Evolutionary conservation across 257 asterid species (phyloP).

Genomic region (Datura wrightii): DNA sequence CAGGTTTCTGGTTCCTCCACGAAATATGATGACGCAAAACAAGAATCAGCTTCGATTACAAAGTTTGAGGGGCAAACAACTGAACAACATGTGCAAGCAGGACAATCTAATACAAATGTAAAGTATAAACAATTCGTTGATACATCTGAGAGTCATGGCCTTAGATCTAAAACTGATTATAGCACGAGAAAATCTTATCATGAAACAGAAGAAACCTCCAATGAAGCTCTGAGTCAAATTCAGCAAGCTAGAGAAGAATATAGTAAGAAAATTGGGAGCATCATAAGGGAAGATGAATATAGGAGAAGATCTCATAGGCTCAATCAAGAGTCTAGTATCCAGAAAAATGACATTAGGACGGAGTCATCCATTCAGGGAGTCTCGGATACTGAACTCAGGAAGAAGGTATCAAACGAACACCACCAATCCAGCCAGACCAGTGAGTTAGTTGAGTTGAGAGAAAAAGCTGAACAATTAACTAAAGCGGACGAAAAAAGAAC

Average conservation of each 20-base stretch:
- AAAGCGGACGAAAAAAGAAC: slow-evolving; percentile 37
- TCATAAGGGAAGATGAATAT: slow-evolving; percentile 55
- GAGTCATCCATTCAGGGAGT: slow-evolving; percentile 48
- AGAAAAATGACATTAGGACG: slow-evolving; percentile 55
- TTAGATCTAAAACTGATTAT: slow-evolving; percentile 44
- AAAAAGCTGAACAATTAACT: slow-evolving; percentile 47
- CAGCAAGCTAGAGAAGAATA: slow-evolving; percentile 49
- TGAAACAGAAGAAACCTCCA: slow-evolving; percentile 45
- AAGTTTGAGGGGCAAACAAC: slow-evolving; percentile 47
- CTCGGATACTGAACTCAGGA: slow-evolving; percentile 44
- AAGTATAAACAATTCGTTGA: slow-evolving; percentile 65
- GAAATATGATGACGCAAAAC: slow-evolving; percentile 50
- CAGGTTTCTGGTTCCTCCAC: slow-evolving; percentile 49
- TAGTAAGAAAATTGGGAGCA: slow-evolving; percentile 40
- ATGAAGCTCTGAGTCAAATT: slow-evolving; percentile 46
- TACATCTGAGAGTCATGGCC: slow-evolving; percentile 41
- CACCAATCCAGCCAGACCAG: slow-evolving; percentile 46
- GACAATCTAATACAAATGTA: slow-evolving; percentile 53
- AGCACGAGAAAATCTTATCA: slow-evolving; percentile 46
- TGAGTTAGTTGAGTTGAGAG: slow-evolving; percentile 50
- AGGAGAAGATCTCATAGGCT: slow-evolving; percentile 45
- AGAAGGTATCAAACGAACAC: slow-evolving; percentile 49
- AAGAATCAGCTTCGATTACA: slow-evolving; percentile 40
- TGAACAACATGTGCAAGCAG: slow-evolving; percentile 46
- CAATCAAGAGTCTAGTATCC: slow-evolving; percentile 51